Base-by-base conservation (phyloP, 768 basidiomycete genomes). In the Mycena floridula region DNA sequence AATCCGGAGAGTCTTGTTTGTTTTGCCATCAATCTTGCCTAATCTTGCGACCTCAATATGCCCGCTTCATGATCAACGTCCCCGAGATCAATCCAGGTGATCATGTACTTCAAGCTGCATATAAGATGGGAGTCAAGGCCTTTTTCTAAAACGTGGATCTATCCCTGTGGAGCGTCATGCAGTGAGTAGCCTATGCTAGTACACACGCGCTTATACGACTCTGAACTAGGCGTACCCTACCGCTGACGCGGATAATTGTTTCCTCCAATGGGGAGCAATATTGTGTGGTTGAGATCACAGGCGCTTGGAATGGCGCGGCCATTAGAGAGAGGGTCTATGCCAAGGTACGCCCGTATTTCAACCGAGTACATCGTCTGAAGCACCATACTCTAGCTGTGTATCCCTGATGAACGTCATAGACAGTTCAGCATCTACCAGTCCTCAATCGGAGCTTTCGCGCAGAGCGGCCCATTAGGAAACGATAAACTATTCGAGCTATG, bases 251-350 rank as follows among this genome's bases (percentile, higher is more conserved):
- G 42, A 62, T 76, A 22, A 67, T 76, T 42, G 72, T 68, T 41
- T 73, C 67, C 46, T 68, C 65, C 16, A 73, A 75, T 45, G 70
- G 65, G 18, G 71, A 75, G 57, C 68, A 73, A 46, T 76, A 76
- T 52, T 56, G 64, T 36, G 68, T 73, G 43, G 69, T 76, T 18
- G 73, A 76, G 42, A 57, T 75, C 18, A 71, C 69, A 16, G 72
- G 72, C 22, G 73, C 71, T 23, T 59, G 61, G 12, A 64, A 67
- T 49, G 74, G 73, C 25, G 58, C 61, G 38, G 68, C 56, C 50
- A 68, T 76, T 51, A 69, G 74, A 20, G 68, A 70, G 48, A 59
- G 68, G 40, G 68, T 75, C 24, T 62, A 70, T 37, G 54, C 67
- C 47, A 75, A 75, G 60, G 74, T 72, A 30, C 35, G 50, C 36